Base-by-base conservation (phyloP, 306 rosid genomes). In the Cucumis cinereus region DNA sequence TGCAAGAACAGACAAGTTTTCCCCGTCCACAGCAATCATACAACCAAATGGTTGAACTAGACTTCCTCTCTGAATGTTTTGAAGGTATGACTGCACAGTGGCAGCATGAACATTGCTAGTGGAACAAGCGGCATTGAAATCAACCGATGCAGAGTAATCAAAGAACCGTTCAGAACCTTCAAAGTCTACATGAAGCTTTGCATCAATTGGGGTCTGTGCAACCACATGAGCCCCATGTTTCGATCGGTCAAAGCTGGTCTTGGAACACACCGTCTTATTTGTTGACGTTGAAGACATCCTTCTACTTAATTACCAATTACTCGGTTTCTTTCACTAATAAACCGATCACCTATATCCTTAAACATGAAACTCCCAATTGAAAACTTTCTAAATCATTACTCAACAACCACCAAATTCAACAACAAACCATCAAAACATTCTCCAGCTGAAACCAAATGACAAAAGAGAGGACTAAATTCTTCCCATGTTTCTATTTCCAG, bases 21-120 rank as follows among this genome's bases (percentile, higher is more conserved):
- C 36, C 30, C 81, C 80, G 36, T 82, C 82, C 33, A 85, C 75
- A 49, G 82, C 83, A 59, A 85, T 85, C 78, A 85, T 23, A 80
- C 85, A 85, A 59, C 88, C 88, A 74, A 82, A 82, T 14, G 88
- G 78, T 60, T 85, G 88, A 77, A 85, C 78, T 24, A 82, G 79
- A 41, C 63, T 61, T 66, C 88, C 85, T 77, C 85, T 79, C 79
- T 82, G 85, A 81, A 85, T 66, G 55, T 60, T 79, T 49, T 38
- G 85, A 61, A 85, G 88, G 75, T 85, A 85, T 49, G 88, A 73
- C 20, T 85, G 80, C 19, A 82, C 76, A 23, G 82, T 60, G 38
- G 82, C 57, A 68, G 84, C 75, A 47, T 83, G 88, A 56, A 79
- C 82, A 74, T 74, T 77, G 78, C 76, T 79, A 13, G 80, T 85